These are phyloP conservation scores for Acidomyces sp. DNA, from an alignment of 495 filamentous ascomycete species.

Conservation along the genomic window DNA sequence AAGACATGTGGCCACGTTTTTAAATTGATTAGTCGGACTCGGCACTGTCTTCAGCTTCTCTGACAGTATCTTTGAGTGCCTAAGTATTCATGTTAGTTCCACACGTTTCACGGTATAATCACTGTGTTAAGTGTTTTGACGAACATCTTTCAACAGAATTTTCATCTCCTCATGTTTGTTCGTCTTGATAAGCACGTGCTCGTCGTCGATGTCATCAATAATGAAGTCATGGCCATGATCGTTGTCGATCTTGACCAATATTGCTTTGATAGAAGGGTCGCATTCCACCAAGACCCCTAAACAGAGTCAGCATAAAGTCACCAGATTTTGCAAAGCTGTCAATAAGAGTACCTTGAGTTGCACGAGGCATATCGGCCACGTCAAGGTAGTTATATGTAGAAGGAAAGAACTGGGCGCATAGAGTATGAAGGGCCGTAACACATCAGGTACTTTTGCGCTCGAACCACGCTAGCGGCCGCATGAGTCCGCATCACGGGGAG, in stretches of 20 bases:
- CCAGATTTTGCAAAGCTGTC: too few species aligned
- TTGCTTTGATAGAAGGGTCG: conserved; percentile 61
- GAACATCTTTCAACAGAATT: conserved; percentile 46
- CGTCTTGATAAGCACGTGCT: conserved; percentile 36
- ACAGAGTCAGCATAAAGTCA: conserved; percentile 2
- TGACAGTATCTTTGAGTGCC: conserved; percentile 28
- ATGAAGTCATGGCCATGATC: conserved; percentile 53
- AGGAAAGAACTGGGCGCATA: too few species aligned
- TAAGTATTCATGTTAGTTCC: conserved; percentile 4
- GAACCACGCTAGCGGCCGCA: too few species aligned
- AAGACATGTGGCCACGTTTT: not conserved
- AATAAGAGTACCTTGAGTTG: too few species aligned
- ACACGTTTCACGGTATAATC: too few species aligned
- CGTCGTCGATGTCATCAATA: conserved; percentile 42
- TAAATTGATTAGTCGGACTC: conserved; percentile 23
- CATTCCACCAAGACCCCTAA: conserved; percentile 34
- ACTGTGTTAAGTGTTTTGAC: too few species aligned
- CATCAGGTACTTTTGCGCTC: too few species aligned
- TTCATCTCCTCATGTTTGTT: conserved; percentile 51
- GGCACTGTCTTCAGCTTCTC: conserved; percentile 27
- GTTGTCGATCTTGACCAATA: conserved; percentile 58
- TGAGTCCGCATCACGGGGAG: too few species aligned
- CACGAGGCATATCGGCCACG: too few species aligned
- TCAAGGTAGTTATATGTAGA: too few species aligned
- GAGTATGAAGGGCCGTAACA: too few species aligned